Evolutionary conservation across 2,329 filamentous ascomycete genomes (phyloP), one percentile per base, ranked within the genome.

Genomic region (Fusarium globosum): DNA sequence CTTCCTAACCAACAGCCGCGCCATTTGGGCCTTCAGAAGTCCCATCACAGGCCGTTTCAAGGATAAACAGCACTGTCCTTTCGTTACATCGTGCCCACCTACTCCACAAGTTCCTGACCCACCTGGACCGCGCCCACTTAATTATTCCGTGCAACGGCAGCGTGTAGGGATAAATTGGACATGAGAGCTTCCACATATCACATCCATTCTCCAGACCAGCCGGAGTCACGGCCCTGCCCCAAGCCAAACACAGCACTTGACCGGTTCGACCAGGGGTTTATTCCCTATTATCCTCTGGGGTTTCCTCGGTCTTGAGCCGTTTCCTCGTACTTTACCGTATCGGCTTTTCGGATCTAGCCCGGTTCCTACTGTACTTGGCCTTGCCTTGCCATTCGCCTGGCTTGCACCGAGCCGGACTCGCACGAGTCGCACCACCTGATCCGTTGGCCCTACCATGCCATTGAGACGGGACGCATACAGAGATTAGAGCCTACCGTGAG

Each of bases 41-140:
- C 20, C 52, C 36, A 11, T 45, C 41, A 20, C 26, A 49, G 48
- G 20, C 26, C 46, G 46, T 53, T 33, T 42, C 8, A 21, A 28
- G 28, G 30, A 4, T 7, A 33, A 42, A 21, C 21, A 51, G 28
- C 65, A 77, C 76, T 70, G 76, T 74, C 36, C 51, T 42, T 62
- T 21, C 52, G 76, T 77, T 72, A 74, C 75, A 78, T 78, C 71
- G 72, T 56, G 53, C 63, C 65, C 30, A 69, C 12, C 33, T 33
- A 33, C 71, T 75, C 72, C 76, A 68, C 76, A 77, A 75, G 74
- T 74, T 77, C 72, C 65, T 76, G 46, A 35, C 72, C 70, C 72
- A 64, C 68, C 48, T 61, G 28, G 28, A 48, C 49, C 46, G 46
- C 59, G 36, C 39, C 71, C 52, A 68, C 59, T 74, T 55, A 71